Conservation (phyloP, 1,284 basidiomycete species). For the Grifola frondosa region DNA sequence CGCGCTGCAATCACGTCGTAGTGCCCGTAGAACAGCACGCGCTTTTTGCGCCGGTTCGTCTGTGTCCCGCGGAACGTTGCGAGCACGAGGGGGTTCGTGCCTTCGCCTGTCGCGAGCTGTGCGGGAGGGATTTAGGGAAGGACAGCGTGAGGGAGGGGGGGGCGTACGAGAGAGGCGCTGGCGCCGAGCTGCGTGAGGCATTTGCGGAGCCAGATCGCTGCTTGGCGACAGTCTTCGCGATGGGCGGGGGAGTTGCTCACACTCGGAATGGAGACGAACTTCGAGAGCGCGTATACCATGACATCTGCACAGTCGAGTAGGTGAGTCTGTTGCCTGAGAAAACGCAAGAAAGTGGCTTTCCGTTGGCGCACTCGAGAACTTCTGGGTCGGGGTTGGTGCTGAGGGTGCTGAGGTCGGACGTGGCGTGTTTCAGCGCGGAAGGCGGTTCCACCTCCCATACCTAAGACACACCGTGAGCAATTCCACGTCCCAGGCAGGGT, state of each 20-base stretch:
- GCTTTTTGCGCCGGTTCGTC: slow-evolving; percentile 53
- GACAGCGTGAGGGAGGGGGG: slow-evolving; percentile 1
- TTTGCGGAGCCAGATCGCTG: slow-evolving; percentile 87
- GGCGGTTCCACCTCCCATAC: slow-evolving; percentile 54
- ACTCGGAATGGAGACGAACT: slow-evolving; percentile 86
- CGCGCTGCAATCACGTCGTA: slow-evolving; percentile 91
- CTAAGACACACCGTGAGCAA: slow-evolving; percentile 30
- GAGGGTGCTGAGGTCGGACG: slow-evolving; percentile 15
- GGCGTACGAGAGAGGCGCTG: slow-evolving; percentile 65
- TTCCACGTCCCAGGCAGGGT: neutral
- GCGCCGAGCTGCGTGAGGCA: slow-evolving; percentile 86
- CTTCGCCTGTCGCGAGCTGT: slow-evolving; percentile 65
- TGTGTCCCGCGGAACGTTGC: slow-evolving; percentile 78
- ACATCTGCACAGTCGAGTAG: slow-evolving; percentile 60
- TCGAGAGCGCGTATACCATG: slow-evolving; percentile 73
- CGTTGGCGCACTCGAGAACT: slow-evolving; percentile 19
- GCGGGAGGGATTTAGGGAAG: slow-evolving; percentile 1
- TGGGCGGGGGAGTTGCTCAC: slow-evolving; percentile 70
- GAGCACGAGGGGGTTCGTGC: slow-evolving; percentile 80
- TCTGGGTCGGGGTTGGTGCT: slow-evolving; percentile 6
- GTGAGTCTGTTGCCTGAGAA: neutral
- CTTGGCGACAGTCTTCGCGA: slow-evolving; percentile 89
- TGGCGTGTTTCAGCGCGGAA: slow-evolving; percentile 13
- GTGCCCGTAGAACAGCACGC: slow-evolving; percentile 91
- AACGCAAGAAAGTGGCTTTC: slow-evolving; percentile 4